Base-by-base conservation (phyloP, 257 asterid species). In the Solanum microdontum region DNA sequence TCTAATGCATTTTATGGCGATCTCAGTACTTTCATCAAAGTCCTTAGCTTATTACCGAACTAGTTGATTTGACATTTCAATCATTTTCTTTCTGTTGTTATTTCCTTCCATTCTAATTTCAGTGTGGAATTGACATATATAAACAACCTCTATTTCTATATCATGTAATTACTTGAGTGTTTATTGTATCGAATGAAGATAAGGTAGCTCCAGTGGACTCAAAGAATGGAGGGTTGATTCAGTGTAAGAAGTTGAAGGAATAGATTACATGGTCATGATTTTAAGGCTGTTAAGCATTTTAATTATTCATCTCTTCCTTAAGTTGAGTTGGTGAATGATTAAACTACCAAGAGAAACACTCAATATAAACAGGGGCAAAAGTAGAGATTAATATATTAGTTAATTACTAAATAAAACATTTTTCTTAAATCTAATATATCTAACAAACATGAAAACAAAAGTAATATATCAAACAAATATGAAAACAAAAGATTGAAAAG, bases 191-290 rank as follows among this genome's bases (percentile, higher is more conserved):
- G 6, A 15, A 48, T 48, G 60, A 48, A 14, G 19, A 43, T 11
- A 48, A 48, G 60, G 3, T 13, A 23, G 24, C 91, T 34, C 73
- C 36, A 68, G 14, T 26, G 34, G 36, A 68, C 74, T 26, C 37
- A 48, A 39, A 39, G 60, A 83, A 83, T 90, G 92, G 90, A 88
- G 89, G 91, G 87, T 86, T 14, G 8, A 70, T 60, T 82, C 88
- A 90, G 92, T 89, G 55, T 14, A 45, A 45, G 84, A 86, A 55
- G 69, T 92, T 19, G 68, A 2, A 30, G 94, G 91, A 32, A 84
- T 89, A 7, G 91, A 90, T 89, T 91, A 90, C 75, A 90, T 89
- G 93, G 91, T 87, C 24, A 88, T 89, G 94, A 84, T 88, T 88
- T 89, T 30, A 60, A 23, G 14, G 28, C 92, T 3, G n/a, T 28